Evolutionary conservation across 768 basidiomycete species (phyloP), one percentile per base, ranked within the genome.

Genomic region (Clathrus columnatus): DNA sequence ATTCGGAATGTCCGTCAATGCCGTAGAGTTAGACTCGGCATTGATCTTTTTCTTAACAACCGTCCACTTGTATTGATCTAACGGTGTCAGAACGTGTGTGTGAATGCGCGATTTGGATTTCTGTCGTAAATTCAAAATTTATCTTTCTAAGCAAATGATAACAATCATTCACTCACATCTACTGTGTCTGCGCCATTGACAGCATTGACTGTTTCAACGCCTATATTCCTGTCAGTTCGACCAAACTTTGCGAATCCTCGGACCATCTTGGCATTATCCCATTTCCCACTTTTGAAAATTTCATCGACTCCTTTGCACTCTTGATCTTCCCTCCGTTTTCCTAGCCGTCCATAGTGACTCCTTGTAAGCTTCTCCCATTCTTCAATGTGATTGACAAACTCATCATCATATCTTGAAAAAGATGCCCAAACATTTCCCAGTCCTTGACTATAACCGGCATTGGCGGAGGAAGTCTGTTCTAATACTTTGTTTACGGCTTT

Each of bases 191-290:
- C 30, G 7, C 16, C 30, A 32, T 7, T 32, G 30, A n/a, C n/a
- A n/a, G 70, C 65, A 16, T 65, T 62, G 8, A 66, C 66, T 29
- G 66, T 66, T 50, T 69, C 71, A 52, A 61, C 64, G 17, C 72
- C 61, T 5, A 63, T 61, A 5, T 64, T 62, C 5, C 69, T 68
- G 6, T 67, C 68, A 14, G 66, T 61, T 4, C 66, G 63, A 5
- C 79, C 80, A 68, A 91, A 68, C 59, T 78, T 75, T 1, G 85
- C 85, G 69, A 91, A 91, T 56, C 77, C 78, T 50, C 75, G 70
- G 48, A 91, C 81, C 90, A 91, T 91, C 74, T 91, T 91, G 55
- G 67, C 68, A 46, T 69, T 74, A 66, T 92, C 90, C 84, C 86
- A 90, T 60, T 63, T 73, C 10, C 76, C 83, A 43, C 69, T 73